These are phyloP conservation scores for Lachnellula hyalina DNA, from an alignment of 2,329 filamentous ascomycete species.

Conservation along the genomic window DNA sequence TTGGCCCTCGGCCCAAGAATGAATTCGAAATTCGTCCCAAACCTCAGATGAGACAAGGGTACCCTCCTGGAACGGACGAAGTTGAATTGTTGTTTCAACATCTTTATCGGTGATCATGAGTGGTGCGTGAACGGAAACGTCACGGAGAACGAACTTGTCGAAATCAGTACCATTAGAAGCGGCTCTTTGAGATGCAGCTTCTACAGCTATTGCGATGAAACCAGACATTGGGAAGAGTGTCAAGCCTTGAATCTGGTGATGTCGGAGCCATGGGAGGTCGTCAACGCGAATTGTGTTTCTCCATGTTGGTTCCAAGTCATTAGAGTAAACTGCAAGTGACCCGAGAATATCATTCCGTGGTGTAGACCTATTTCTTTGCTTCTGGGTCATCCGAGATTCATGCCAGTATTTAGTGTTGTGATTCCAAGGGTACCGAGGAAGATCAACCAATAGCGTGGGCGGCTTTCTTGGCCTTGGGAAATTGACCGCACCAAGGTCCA, in stretches of 20 bases:
- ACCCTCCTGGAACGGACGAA: constrained; percentile 40
- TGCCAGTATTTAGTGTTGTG: constrained; percentile 49
- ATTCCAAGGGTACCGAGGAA: constrained; percentile 52
- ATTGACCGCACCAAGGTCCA: constrained; percentile 46
- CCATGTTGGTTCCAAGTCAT: constrained; percentile 31
- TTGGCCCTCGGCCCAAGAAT: constrained; percentile 45
- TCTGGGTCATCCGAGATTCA: constrained; percentile 32
- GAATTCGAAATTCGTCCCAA: constrained; percentile 53
- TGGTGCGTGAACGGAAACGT: constrained; percentile 42
- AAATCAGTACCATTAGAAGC: constrained; percentile 30
- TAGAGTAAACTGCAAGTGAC: constrained; percentile 23
- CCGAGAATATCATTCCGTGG: constrained; percentile 49
- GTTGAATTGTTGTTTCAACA: constrained; percentile 45
- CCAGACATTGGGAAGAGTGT: constrained; percentile 33
- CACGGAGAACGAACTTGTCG: constrained; percentile 42
- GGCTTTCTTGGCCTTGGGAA: constrained; percentile 32
- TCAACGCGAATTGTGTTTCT: constrained; percentile 31
- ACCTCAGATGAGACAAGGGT: constrained; percentile 36
- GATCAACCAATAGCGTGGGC: constrained; percentile 28
- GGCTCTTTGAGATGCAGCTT: constrained; percentile 29
- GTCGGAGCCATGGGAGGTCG: constrained; percentile 39
- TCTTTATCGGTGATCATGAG: constrained; percentile 44
- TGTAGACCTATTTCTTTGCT: constrained; percentile 37
- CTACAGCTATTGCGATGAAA: constrained; percentile 33
- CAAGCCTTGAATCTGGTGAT: constrained; percentile 33